Evolutionary conservation across 805 yeast genomes (phyloP), one percentile per base, ranked within the genome.

Genomic region (Saccharomycopsis babjevae): DNA sequence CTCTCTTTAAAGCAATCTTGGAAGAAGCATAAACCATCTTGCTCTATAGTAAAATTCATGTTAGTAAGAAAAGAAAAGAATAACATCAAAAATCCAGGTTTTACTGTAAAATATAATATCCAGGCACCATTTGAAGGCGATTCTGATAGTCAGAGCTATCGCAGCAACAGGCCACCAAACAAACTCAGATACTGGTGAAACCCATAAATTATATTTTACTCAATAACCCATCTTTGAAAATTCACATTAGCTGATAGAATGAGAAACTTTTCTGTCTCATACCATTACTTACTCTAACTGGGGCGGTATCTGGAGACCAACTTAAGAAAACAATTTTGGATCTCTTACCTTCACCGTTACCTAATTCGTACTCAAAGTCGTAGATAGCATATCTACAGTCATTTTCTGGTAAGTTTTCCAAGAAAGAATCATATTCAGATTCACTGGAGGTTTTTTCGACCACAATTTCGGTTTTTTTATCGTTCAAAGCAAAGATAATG

Each of bases 21-120:
- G 98, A 92, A n/a, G 97, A 84, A 56, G 99, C 98, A 79, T 92
- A 93, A 65, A 93, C 88, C 99, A 94, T 94, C 88, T 94, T 94
- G 69, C 91, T 65, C 65, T 62, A 39, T 43, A n/a, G 20, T 18
- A 50, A 22, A 30, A 30, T 32, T 15, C 4, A 10, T 42, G 61
- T 61, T 60, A 58, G 61, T 60, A 58, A 34, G n/a, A 50, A 52
- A 18, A 5, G 5, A 54, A 36, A 15, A 25, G 16, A 22, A 28
- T 4, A 18, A 42, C 8, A 20, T 22, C n/a, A 20, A 32, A 30
- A 28, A 15, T 39, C 5, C 5, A 7, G 18, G 7, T 2, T 15
- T 34, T 2, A 25, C 25, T 25, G 36, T 18, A 25, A 20, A 52
- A 28, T 6, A 15, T 38, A 52, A 52, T 28, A 52, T 39, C 28